These are phyloP conservation scores for Phallus indusiatus DNA, from an alignment of 768 basidiomycete species.

Conservation along the genomic window DNA sequence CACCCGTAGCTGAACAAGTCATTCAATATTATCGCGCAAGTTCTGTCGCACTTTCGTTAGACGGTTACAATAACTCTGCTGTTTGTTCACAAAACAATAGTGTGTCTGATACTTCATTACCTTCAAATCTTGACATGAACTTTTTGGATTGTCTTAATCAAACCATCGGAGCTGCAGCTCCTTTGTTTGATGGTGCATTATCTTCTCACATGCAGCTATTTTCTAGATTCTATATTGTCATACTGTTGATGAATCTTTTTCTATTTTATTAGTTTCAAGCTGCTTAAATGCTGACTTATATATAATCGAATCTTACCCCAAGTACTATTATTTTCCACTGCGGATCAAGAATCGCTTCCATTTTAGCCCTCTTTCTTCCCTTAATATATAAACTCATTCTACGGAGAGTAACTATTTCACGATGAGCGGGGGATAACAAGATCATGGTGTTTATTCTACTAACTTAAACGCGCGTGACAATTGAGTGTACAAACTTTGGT, in stretches of 20 bases:
- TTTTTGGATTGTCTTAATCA: constrained; percentile 50
- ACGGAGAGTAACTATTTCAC: too few relatives aligned
- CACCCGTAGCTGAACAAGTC: constrained; percentile 39
- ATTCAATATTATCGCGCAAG: constrained; percentile 66
- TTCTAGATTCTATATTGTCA: background rate
- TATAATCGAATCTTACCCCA: too few relatives aligned
- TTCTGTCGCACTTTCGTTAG: constrained; percentile 49
- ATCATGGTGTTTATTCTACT: too few relatives aligned
- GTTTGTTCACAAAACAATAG: constrained; percentile 32
- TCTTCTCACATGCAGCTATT: background rate
- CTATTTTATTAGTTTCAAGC: background rate
- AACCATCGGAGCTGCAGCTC: constrained; percentile 51
- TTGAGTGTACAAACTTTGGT: too few relatives aligned
- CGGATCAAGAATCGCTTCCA: too few relatives aligned
- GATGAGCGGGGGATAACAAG: too few relatives aligned
- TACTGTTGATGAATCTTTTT: background rate
- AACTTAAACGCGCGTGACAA: too few relatives aligned
- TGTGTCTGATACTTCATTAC: constrained; percentile 39
- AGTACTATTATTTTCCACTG: too few relatives aligned
- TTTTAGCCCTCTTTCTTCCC: too few relatives aligned
- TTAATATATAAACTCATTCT: too few relatives aligned
- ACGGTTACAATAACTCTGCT: constrained; percentile 60
- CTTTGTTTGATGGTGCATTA: constrained; percentile 32
- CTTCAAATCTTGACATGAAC: constrained; percentile 35
- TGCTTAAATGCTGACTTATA: too few relatives aligned